Conservation (phyloP, 2,329 filamentous ascomycete species). For the Aspergillus vadensis region DNA sequence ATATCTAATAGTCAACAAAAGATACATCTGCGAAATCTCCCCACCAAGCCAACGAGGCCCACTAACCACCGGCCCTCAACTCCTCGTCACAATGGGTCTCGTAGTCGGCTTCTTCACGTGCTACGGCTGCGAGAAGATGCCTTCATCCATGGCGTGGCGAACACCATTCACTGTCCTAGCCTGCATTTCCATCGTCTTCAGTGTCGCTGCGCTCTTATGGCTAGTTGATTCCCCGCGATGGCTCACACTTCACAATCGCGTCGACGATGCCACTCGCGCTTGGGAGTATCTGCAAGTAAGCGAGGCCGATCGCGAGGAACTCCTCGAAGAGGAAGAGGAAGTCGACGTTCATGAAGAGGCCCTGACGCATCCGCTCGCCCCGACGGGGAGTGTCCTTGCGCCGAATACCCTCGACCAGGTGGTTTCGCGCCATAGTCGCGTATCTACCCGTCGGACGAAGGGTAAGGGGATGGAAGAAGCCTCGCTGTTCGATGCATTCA, state of each 20-base stretch:
- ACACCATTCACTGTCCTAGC: constrained; percentile 57
- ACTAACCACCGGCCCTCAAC: constrained; percentile 56
- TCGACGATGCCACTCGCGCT: constrained; percentile 45
- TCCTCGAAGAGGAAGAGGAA: constrained; percentile 40
- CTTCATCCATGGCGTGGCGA: constrained; percentile 58
- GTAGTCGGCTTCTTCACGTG: constrained; percentile 62
- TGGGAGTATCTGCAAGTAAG: constrained; percentile 49
- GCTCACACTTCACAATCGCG: no score
- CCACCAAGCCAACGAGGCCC: constrained; percentile 54
- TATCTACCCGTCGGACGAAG: no score
- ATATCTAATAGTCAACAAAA: neutral
- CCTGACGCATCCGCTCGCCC: neutral
- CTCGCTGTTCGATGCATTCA: constrained; percentile 37
- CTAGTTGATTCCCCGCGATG: no score
- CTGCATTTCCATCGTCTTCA: constrained; percentile 44
- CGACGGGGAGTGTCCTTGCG: neutral
- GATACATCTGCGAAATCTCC: constrained; percentile 62
- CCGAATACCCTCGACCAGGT: neutral
- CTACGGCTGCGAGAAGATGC: constrained; percentile 54
- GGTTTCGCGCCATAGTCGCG: neutral
- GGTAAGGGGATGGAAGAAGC: constrained; percentile 16
- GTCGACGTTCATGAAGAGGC: neutral
- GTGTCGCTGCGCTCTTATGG: neutral
- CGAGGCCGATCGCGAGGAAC: constrained; percentile 51
- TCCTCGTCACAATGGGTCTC: constrained; percentile 54